These are phyloP conservation scores for Guyanaporus albipodus DNA, from an alignment of 768 basidiomycete species.

Conservation along the genomic window DNA sequence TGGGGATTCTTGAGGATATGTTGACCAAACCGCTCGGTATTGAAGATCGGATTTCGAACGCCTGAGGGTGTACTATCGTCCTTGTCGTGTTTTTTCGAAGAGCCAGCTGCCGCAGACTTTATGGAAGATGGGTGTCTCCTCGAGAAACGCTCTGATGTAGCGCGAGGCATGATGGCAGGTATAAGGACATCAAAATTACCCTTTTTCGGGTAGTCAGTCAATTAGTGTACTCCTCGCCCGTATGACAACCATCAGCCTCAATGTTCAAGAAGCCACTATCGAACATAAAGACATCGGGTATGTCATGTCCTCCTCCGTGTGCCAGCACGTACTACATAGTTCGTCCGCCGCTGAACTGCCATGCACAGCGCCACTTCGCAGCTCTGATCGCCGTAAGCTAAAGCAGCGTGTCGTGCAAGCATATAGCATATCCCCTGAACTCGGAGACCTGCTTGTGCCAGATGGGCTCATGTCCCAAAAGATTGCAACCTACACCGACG, in stretches of 20 bases:
- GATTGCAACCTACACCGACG: constrained; percentile 59
- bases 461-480: constrained; percentile 68
- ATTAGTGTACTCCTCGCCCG: too few relatives aligned
- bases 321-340: not conserved
- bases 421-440: constrained; percentile 49
- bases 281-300: constrained; percentile 64
- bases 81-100: constrained; percentile 40
- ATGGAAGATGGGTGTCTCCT: constrained; percentile 62
- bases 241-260: not conserved
- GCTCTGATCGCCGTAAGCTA: constrained; percentile 71
- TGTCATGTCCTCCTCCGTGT: not conserved
- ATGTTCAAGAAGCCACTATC: constrained; percentile 82
- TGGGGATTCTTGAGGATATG: constrained; percentile 95
- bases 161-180: constrained; percentile 61
- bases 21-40: constrained; percentile 93
- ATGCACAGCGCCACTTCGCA: constrained; percentile 55
- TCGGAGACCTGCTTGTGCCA: constrained; percentile 67
- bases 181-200: constrained; percentile 12
- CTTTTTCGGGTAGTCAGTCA: too few relatives aligned
- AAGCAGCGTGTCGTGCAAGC: constrained; percentile 51
- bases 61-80: constrained; percentile 38
- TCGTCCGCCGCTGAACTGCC: not conserved
- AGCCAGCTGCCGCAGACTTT: constrained; percentile 32
- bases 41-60: constrained; percentile 84
- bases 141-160: constrained; percentile 70